Base-by-base conservation (phyloP, 495 filamentous ascomycete genomes). In the Penicillium atrosanguineum region DNA sequence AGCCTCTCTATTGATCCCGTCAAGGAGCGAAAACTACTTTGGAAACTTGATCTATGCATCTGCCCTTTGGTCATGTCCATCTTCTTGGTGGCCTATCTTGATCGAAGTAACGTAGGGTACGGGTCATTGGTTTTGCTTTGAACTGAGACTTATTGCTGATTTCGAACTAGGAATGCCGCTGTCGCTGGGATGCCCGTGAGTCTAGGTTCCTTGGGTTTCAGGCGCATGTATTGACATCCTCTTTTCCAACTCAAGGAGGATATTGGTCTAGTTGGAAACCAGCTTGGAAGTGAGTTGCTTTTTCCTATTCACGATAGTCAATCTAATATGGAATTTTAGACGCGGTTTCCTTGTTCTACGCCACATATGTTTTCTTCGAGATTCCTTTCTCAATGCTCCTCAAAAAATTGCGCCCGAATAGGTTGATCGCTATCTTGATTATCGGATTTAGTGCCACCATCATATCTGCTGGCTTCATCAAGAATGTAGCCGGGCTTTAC, bases 381-480 rank as follows among this genome's bases (percentile, higher is more conserved):
- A 68, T 69, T 28, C 48, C 62, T 19, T 63, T 61, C 37, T 73
- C 69, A 8, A 55, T 75, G 28, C 48, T 60, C 14, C 57, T 60
- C 26, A 60, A 56, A 14, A 60, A 60, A 16, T 56, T 71, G 37
- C 57, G 60, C 6, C 72, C 69, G 23, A 71, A 66, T 34, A 44
- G 54, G 39, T 73, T 69, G 62, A 75, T 75, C 57, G 61, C 65
- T 21, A 56, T 62, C 4, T 53, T 71, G 16, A 71, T 73, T n/a
- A 57, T 70, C 23, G 53, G 52, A 18, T 74, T 70, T 66, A 69
- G 69, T 41, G 60, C 63, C 23, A 64, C 55, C 38, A 61, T 70
- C 6, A 55, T 62, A 38, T 60, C 57, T 12, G 64, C 59, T 41
- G 54, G 63, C 0, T 59, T 65, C 21, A 63, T 63, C 36, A 60